Conservation (phyloP, 1,284 basidiomycete genomes). For the Tilletiaria anomala region DNA sequence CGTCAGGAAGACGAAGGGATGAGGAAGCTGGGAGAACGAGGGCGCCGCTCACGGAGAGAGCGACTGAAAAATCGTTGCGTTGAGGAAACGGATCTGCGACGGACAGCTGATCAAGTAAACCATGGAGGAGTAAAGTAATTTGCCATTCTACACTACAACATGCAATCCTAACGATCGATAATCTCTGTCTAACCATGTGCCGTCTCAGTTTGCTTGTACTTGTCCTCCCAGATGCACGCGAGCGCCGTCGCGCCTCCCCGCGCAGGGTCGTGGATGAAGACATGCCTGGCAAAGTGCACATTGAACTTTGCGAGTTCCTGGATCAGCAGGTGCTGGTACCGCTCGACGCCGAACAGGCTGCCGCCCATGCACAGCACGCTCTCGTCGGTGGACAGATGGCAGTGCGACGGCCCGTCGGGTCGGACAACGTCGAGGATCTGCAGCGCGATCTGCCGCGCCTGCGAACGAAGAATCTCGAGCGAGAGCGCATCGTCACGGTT, state of each 20-base stretch:
- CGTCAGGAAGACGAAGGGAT: too few species aligned
- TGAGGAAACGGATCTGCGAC: too few species aligned
- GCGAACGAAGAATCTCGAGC: slow-evolving; percentile 6
- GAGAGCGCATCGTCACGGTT: slow-evolving; percentile 4
- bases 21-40: too few species aligned
- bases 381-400: not conserved
- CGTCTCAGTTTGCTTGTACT: too few species aligned
- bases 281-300: slow-evolving; percentile 5
- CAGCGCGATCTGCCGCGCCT: slow-evolving; percentile 2
- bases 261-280: slow-evolving; percentile 9
- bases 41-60: too few species aligned
- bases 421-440: slow-evolving; percentile 7
- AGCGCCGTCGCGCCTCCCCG: slow-evolving; percentile 9
- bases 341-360: slow-evolving; percentile 6
- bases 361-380: slow-evolving; percentile 12
- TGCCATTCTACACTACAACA: too few species aligned
- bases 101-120: too few species aligned
- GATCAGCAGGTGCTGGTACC: slow-evolving; percentile 6
- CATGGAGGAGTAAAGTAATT: too few species aligned
- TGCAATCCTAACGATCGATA: too few species aligned
- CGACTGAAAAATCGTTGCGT: too few species aligned
- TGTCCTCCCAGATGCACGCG: slow-evolving; percentile 8
- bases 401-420: not conserved
- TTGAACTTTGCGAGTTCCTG: slow-evolving; percentile 3
- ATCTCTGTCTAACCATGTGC: too few species aligned